Base-by-base conservation (phyloP, 768 basidiomycete species). In the Lentinus brumalis region DNA sequence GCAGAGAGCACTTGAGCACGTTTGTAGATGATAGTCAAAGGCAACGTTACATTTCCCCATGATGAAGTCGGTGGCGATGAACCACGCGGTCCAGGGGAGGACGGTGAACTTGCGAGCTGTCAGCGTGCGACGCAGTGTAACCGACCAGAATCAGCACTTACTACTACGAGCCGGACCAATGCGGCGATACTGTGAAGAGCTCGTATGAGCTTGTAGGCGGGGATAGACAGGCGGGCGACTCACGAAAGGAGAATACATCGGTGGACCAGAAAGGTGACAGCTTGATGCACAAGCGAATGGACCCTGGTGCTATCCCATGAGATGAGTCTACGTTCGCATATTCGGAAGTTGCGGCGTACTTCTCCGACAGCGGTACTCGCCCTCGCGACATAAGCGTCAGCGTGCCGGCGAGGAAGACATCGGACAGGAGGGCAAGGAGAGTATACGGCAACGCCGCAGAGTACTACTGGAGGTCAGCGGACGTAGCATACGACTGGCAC, bases 51-150 rank as follows among this genome's bases (percentile, higher is more conserved):
- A 42, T 53, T 64, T 64, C 14, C 63, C 59, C 63, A 64, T 64
- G 40, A 64, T 60, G 41, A 64, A 64, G 18, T 64, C 63, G 1
- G 51, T 31, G 4, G 59, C 59, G 39, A 64, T 64, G 51, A 64
- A 64, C 63, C 63, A 64, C 5, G 58, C 63, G 18, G 63, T 64
- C 59, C 63, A 60, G 2, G 63, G 63, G 18, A 60, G 39, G 1
- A 60, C 29, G 5, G 55, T 60, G 35, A 64, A 64, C 63, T 64
- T 26, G 21, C 21, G 18, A 1, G 32, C 2, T 6, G 30, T 5
- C 12, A 12, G 5, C 30, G 1, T 51, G 14, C 51, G 40, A 30
- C 30, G 11, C 29, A 4, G 38, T 11, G 10, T 18, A 9, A 16
- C 4, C 11, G 11, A 12, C 0, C 6, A 6, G 1, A 15, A 3